Conservation (phyloP, 1,284 basidiomycete genomes). For the Peniophora sp. region DNA sequence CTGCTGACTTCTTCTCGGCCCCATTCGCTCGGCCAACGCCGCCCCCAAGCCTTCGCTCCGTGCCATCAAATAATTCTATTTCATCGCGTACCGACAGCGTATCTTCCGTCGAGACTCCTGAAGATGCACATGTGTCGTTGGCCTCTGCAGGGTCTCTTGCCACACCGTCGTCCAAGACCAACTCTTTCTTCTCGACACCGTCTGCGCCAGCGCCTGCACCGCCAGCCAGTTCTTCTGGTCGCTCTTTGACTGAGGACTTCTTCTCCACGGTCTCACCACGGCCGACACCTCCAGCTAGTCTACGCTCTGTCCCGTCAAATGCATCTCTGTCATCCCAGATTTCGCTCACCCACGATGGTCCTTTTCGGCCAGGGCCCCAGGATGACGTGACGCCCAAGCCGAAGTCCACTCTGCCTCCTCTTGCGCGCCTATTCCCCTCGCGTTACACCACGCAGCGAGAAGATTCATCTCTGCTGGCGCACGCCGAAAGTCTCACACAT, state of each 20-base stretch:
- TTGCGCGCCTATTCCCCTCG: conserved; percentile 26
- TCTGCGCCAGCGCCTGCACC: not conserved
- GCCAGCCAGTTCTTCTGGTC: conserved; percentile 2
- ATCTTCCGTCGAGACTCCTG: not conserved
- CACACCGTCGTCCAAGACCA: conserved; percentile 1
- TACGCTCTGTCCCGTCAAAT: conserved; percentile 5
- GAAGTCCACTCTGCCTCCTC: conserved; percentile 13
- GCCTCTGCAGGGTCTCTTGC: too few relatives aligned
- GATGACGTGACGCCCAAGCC: conserved; percentile 14
- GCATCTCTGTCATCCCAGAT: conserved; percentile 6
- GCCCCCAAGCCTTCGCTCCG: not conserved
- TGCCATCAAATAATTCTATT: not conserved
- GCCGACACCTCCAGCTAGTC: conserved; percentile 18
- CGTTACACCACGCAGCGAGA: conserved; percentile 17
- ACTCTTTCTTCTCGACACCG: conserved; percentile 1
- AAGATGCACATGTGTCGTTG: not conserved
- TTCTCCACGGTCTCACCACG: conserved; percentile 17
- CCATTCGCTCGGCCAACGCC: not conserved
- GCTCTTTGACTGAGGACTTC: conserved; percentile 25
- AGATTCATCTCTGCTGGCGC: not conserved
- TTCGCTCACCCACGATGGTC: not conserved
- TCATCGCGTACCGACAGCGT: not conserved
- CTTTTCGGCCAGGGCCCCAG: too few relatives aligned
- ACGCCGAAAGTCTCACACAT: conserved; percentile 3
- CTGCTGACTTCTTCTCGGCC: not conserved